Base-by-base conservation (phyloP, 2,329 filamentous ascomycete genomes). In the Gremmenia infestans region DNA sequence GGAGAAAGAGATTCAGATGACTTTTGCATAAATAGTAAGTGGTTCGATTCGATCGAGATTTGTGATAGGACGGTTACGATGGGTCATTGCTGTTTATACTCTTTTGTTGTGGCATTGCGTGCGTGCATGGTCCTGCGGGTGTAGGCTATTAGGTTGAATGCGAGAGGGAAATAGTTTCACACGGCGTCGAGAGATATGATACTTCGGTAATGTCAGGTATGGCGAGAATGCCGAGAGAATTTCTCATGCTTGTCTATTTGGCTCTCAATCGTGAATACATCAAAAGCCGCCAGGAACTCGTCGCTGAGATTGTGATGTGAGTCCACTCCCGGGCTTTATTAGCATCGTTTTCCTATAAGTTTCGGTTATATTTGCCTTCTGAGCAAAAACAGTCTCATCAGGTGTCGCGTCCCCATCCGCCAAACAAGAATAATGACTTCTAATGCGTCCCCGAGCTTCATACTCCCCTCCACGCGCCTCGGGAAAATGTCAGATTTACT, bases 1-100 rank as follows among this genome's bases (percentile, higher is more conserved):
- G 66, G 87, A 91, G 71, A 83, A 84, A 68, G 87, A 91, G 71
- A 88, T 93, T 60, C 80, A 82, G 35, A 88, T 93, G 87, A 91
- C 87, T 60, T 93, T 93, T 81, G 89, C 68, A 63, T 68, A 65
- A 43, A 56, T 50, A 47, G 8, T 23, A 28, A 14, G n/a, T 14
- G 19, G 8, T 39, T 39, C 19, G n/a, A 52, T 52, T 46, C 17
- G 22, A 25, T 32, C 15, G 15, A 12, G 39, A 17, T 28, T 22
- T 32, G 19, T 49, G 47, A 22, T 49, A 45, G 8, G 42, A 22
- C 14, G 17, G 42, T 14, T 15, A 35, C 35, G 32, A 35, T 49
- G 17, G 15, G 12, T 49, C 47, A 17, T 17, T 35, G 47, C 25
- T 32, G 17, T 36, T 45, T 23, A 22, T 45, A 22, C n/a, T 45